Conservation (phyloP, 2,329 filamentous ascomycete species). For the Gaeumannomyces tritici region DNA sequence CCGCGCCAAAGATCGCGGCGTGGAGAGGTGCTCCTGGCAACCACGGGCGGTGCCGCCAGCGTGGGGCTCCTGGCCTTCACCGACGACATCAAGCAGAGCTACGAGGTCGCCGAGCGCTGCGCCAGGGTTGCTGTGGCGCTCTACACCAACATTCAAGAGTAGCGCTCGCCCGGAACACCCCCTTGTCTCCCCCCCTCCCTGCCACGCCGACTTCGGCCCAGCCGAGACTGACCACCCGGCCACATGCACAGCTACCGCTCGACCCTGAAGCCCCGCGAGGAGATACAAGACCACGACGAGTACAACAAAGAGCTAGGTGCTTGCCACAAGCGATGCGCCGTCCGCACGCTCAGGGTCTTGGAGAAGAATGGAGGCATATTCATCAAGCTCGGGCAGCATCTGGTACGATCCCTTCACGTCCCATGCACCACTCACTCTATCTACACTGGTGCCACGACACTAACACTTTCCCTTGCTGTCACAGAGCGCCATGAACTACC, state of each 20-base stretch:
- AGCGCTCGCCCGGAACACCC: slow-evolving; percentile 10
- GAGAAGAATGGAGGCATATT: slow-evolving; percentile 98
- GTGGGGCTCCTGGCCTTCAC: slow-evolving; percentile 38
- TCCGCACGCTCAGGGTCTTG: slow-evolving; percentile 74
- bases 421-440: neutral
- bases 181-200: neutral
- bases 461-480: slow-evolving; percentile 11
- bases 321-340: slow-evolving; percentile 88
- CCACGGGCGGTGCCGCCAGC: slow-evolving; percentile 39
- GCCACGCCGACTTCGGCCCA: too few species aligned
- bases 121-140: slow-evolving; percentile 69
- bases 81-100: slow-evolving; percentile 67
- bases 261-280: slow-evolving; percentile 63
- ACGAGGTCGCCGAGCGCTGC: slow-evolving; percentile 65
- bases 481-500: slow-evolving; percentile 87
- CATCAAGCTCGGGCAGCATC: slow-evolving; percentile 92
- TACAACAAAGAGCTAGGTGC: slow-evolving; percentile 61
- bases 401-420: slow-evolving; percentile 38
- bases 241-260: slow-evolving; percentile 62
- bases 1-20: slow-evolving; percentile 10
- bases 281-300: slow-evolving; percentile 51
- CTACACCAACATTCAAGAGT: slow-evolving; percentile 84
- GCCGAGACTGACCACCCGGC: neutral
- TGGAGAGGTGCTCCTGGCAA: slow-evolving; percentile 34
- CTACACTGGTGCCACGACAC: neutral